Evolutionary conservation across 2,329 filamentous ascomycete species (phyloP), one percentile per base, ranked within the genome.

Genomic region (Beauveria brongniartii): DNA sequence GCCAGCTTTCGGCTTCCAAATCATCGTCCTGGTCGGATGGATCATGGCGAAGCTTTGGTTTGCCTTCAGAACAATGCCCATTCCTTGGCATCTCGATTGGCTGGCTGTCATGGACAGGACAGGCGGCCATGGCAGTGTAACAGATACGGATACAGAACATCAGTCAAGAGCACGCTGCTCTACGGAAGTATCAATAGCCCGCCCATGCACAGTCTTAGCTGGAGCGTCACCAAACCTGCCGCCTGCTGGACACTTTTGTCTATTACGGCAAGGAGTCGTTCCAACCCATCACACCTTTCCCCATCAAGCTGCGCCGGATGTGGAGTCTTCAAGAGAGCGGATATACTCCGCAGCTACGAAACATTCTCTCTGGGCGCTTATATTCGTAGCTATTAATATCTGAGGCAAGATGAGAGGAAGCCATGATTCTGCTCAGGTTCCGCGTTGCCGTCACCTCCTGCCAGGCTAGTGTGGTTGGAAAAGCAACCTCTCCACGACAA

Each of bases 331-430:
- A 52, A 52, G 48, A 24, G 43, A 37, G 22, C 41, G 12, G 22
- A 46, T 40, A 18, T 30, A 34, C 56, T 53, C 56, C 40, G 56
- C 56, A 52, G 24, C 46, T 46, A 44, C 46, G 56, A 59, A 59
- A 59, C 56, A 59, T 46, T 44, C 48, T 26, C 46, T 57, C 40
- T 46, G 18, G 55, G 46, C 55, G 55, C 55, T 41, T 57, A 43
- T 20, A 22, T 50, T 22, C 34, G 9, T 20, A n/a, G 47, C 56
- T 59, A 59, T 59, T 59, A 59, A 59, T 59, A 53, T 52, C 56
- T n/a, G 18, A 43, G 34, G 16, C 44, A 37, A 41, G 54, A 28
- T 40, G 56, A 53, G 56, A 59, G 3, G 40, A 44, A 52, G 30
- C 22, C 47, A 46, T 30, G 24, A 43, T 22, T 43, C 56, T 40